Base-by-base conservation (phyloP, 345 rosid species). In the Camelina sativa region DNA sequence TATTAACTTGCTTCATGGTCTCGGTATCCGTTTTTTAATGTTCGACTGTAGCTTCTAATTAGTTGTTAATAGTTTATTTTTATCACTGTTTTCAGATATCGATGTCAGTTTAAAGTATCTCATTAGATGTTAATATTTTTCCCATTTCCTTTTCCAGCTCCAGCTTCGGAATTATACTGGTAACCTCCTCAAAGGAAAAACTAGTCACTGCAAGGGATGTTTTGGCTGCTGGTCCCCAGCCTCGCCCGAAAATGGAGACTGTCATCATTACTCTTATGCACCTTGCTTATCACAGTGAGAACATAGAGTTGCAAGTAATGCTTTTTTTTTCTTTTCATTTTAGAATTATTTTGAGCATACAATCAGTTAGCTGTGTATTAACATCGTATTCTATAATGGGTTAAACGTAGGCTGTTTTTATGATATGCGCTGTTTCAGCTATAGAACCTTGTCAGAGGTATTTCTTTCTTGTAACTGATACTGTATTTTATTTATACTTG, bases 221-320 rank as follows among this genome's bases (percentile, higher is more conserved):
- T 72, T 70, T 94, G 43, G 88, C 86, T 68, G 84, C 83, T 80
- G 96, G 90, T 81, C 85, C 93, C 61, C 96, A 87, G 84, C 84
- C 97, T 69, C 77, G 74, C 55, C 86, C 83, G 51, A 74, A 48
- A 71, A 69, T 91, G 83, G 98, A 94, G 78, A 89, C 98, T 66
- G 73, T 82, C 67, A 81, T 94, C 74, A 65, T 87, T 58, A 88
- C 97, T 53, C 91, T 94, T 25, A 86, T 88, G 94, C 96, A 94
- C 80, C 85, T 91, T 78, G 97, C 98, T 38, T 79, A 86, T 72
- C 95, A 91, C 67, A 89, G 98, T 77, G 95, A 88, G 71, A 87
- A 83, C 79, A 84, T 88, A 72, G 98, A 91, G 85, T 66, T 87
- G 76, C 86, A 94, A 90, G 98, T 94, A 84, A 43, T 66, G 50